Conservation (phyloP, 306 rosid genomes). For the Betula pendula region DNA sequence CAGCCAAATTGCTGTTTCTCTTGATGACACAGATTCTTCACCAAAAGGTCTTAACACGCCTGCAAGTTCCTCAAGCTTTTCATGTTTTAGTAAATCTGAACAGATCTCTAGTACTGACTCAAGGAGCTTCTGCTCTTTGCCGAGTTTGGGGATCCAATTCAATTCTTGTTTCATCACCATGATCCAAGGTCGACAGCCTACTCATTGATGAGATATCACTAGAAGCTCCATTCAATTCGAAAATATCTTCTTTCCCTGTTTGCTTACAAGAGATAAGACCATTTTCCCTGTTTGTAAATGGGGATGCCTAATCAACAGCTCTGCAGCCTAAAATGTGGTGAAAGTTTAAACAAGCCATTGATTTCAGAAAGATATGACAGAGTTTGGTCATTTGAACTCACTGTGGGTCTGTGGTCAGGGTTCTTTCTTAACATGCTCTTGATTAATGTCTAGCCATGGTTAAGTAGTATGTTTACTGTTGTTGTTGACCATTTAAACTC, state of each 20-base stretch:
- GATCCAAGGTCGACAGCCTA: conserved; percentile 25
- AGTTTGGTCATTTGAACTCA: conserved; percentile 46
- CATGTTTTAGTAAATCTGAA: conserved; percentile 78
- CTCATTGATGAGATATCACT: conserved; percentile 33
- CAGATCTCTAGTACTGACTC: conserved; percentile 88
- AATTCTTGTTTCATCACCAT: conserved; percentile 42
- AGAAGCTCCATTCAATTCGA: conserved; percentile 21
- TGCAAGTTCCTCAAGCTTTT: conserved; percentile 83
- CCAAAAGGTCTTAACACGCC: conserved; percentile 84
- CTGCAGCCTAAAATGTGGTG: conserved; percentile 67
- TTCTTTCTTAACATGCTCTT: conserved; percentile 95
- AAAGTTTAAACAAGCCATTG: conserved; percentile 13
- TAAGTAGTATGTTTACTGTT: too few species aligned
- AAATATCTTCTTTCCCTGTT: conserved; percentile 22
- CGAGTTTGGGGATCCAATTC: conserved; percentile 38
- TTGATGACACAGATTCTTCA: conserved; percentile 75
- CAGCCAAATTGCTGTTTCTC: conserved; percentile 92
- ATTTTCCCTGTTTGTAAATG: conserved; percentile 58
- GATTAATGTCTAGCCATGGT: too few species aligned
- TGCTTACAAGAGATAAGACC: conserved; percentile 20
- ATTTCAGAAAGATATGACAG: conserved; percentile 14
- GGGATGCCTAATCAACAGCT: conserved; percentile 74
- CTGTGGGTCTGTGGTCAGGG: conserved; percentile 93
- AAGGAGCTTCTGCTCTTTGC: conserved; percentile 79
- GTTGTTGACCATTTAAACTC: too few species aligned